Percentiles rank a stretch among this genome's conserved stretches.
phyloP scores from a whole-genome alignment of 306 rosid genomes.

The Glycine soja region DNA sequence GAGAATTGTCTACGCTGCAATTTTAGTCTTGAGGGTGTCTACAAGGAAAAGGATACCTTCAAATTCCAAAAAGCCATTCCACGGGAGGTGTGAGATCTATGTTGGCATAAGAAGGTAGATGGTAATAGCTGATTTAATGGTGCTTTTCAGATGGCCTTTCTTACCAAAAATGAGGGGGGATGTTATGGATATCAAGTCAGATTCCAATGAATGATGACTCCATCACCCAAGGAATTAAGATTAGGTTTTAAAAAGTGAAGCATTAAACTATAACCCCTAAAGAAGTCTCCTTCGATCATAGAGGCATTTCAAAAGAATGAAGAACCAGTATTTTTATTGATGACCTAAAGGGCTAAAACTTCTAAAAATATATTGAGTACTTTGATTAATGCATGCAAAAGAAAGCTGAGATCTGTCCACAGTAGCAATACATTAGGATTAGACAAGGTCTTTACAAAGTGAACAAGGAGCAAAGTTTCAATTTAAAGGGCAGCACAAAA shows the following conservation, averaged over 20 bases:
- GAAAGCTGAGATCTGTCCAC: background rate
- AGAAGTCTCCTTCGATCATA: background rate
- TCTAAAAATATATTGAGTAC: background rate
- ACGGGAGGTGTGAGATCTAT: background rate
- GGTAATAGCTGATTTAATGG: background rate
- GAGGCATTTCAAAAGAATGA: background rate
- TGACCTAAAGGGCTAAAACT: background rate
- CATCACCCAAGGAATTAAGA: background rate
- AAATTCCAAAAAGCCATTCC: slow-evolving; percentile 6
- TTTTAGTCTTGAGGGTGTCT: slow-evolving; percentile 2
- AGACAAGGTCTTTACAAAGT: slow-evolving; percentile 1
- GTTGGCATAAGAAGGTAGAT: background rate
- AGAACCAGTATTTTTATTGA: slow-evolving; percentile 3
- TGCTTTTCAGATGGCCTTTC: background rate
- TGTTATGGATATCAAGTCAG: too few relatives aligned
- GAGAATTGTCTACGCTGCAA: slow-evolving; percentile 3
- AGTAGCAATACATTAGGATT: background rate
- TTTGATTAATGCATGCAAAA: slow-evolving; percentile 6
- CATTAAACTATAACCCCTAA: background rate
- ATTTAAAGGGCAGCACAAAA: background rate
- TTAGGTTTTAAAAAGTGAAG: background rate
- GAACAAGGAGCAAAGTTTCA: background rate
- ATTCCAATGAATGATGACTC: background rate
- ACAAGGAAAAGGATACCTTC: slow-evolving; percentile 19
- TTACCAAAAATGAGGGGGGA: background rate